A percentile compares a stretch with the other conserved stretches of the same genome.
Conservation (phyloP, 73 alveolate genomes). For the Paramecium biaurelia region DNA sequence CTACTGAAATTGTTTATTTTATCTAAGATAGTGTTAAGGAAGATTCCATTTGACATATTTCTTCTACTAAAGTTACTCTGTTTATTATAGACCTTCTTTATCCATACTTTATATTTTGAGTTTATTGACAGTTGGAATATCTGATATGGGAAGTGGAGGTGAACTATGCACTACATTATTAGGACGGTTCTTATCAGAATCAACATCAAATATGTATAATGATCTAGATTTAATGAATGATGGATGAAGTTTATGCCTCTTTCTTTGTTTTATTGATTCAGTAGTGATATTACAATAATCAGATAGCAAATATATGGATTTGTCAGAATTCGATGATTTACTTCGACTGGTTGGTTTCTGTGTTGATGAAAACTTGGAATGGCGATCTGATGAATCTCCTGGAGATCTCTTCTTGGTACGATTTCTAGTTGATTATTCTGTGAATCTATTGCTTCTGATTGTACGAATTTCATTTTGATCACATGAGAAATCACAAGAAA, state of each 20-base stretch:
- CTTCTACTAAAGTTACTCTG: not conserved
- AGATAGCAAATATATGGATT: not conserved
- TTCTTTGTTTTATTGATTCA: not conserved
- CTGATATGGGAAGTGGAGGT: not conserved
- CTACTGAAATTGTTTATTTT: not conserved
- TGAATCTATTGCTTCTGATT: not conserved
- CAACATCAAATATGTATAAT: not conserved
- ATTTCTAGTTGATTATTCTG: not conserved
- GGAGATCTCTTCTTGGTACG: not conserved
- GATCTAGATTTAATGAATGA: not conserved
- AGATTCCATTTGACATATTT: not conserved
- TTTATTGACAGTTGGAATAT: not conserved
- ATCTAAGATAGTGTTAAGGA: not conserved
- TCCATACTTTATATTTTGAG: not conserved
- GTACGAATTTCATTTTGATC: constrained; percentile 11
- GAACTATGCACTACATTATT: not conserved
- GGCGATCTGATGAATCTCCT: not conserved
- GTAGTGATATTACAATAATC: constrained; percentile 32
- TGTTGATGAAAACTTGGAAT: constrained; percentile 9
- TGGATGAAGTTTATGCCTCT: not conserved
- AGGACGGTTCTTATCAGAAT: not conserved
- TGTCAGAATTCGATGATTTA: not conserved
- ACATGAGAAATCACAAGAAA: constrained; percentile 7
- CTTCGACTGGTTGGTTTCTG: not conserved
- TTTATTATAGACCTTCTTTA: not conserved